These are phyloP conservation scores for Calonectria montana DNA, from an alignment of 2,329 filamentous ascomycete species.

Conservation along the genomic window DNA sequence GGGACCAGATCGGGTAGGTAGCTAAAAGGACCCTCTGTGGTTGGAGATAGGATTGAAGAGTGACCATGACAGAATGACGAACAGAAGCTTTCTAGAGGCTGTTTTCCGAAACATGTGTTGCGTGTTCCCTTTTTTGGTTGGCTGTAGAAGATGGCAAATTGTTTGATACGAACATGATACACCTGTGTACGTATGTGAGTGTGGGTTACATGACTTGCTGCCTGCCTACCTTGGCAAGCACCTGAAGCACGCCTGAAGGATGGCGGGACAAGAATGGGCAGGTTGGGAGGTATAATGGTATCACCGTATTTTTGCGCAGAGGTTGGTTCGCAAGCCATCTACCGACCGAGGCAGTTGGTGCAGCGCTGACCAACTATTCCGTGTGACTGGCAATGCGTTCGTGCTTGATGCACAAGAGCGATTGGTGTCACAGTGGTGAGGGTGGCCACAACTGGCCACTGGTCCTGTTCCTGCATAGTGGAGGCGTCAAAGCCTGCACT, in stretches of 20 bases:
- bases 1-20: conserved; percentile 21
- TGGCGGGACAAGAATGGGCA: not conserved
- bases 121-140: conserved; percentile 2
- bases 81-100: not conserved
- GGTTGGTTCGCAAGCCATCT: not conserved
- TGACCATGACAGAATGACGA: conserved; percentile 13
- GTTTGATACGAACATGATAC: not conserved
- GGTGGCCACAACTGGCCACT: conserved; percentile 35
- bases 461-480: conserved; percentile 46
- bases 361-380: not conserved
- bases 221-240: conserved; percentile 24
- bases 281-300: not conserved
- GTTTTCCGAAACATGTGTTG: conserved; percentile 4
- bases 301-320: not conserved
- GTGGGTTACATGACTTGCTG: conserved; percentile 19
- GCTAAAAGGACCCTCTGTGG: conserved; percentile 10
- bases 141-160: not conserved
- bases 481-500: conserved; percentile 34
- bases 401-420: conserved; percentile 19
- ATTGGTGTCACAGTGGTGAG: conserved; percentile 28
- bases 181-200: not conserved
- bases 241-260: conserved; percentile 14
- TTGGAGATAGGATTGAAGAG: conserved; percentile 13
- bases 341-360: not conserved
- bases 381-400: conserved; percentile 17